phyloP scores from a whole-genome alignment of 2,329 filamentous ascomycete species.

The Sporothrix luriei region DNA sequence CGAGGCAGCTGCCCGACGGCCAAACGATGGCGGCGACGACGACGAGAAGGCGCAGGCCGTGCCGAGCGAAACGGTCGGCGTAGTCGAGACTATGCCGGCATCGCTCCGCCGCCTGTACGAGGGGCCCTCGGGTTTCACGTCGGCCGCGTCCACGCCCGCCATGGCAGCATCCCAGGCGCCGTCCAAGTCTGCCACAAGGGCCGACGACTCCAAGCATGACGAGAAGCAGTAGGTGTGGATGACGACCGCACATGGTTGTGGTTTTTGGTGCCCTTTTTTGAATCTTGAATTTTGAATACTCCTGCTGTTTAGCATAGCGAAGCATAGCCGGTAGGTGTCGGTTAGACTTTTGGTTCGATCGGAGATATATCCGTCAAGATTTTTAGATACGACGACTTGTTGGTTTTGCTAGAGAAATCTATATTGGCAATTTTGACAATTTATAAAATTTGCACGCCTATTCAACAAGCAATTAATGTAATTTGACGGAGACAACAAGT shows the following conservation, averaged over 20 bases:
- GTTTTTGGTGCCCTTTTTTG: not conserved
- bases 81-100: too few species aligned
- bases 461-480: too few species aligned
- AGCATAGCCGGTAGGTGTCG: conserved; percentile 2
- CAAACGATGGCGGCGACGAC: not conserved
- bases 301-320: conserved; percentile 22
- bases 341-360: not conserved
- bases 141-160: not conserved
- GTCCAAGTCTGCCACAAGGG: not conserved
- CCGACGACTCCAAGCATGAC: conserved; percentile 5
- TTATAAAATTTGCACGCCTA: not conserved
- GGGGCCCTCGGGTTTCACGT: not conserved
- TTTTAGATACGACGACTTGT: not conserved
- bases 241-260: not conserved
- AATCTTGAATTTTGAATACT: too few species aligned
- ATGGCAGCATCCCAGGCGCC: not conserved
- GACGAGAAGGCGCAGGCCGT: not conserved
- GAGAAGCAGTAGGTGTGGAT: not conserved
- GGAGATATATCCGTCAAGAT: not conserved
- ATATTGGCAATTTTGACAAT: not conserved
- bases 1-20: not conserved
- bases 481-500: too few species aligned
- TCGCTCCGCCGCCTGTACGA: not conserved
- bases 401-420: not conserved
- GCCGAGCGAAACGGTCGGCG: not conserved